Conservation (phyloP, 192 early-diverging fungal genomes). For the Coemansia sp. region DNA sequence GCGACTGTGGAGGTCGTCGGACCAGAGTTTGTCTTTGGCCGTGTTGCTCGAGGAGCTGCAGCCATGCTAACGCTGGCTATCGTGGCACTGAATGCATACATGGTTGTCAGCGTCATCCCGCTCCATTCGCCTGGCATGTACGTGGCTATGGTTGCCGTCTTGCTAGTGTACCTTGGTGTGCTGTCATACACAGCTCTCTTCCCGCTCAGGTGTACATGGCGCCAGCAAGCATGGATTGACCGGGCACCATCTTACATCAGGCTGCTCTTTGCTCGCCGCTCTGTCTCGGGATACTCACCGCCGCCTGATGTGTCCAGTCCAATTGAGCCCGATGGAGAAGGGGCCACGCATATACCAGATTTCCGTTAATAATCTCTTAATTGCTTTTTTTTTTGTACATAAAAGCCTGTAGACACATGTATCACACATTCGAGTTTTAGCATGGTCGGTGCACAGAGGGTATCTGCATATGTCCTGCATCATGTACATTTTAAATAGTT, state of each 20-base stretch:
- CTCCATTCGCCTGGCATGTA: slow-evolving; percentile 40
- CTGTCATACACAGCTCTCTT: slow-evolving; percentile 33
- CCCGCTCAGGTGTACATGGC: slow-evolving; percentile 36
- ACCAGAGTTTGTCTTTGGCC: slow-evolving; percentile 44
- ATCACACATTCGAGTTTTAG: not conserved
- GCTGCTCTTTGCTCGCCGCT: slow-evolving; percentile 39
- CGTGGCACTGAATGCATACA: slow-evolving; percentile 45
- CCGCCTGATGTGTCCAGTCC: not conserved
- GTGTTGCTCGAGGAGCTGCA: slow-evolving; percentile 11
- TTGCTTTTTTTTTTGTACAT: not conserved
- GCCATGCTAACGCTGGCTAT: slow-evolving; percentile 34
- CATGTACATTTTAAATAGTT: not conserved
- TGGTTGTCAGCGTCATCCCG: slow-evolving; percentile 49
- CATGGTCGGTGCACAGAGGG: not conserved
- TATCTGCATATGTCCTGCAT: not conserved
- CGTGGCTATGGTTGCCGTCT: slow-evolving; percentile 32
- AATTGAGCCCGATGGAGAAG: not conserved
- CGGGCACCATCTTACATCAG: slow-evolving; percentile 25
- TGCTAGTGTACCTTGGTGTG: slow-evolving; percentile 25
- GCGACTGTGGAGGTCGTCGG: slow-evolving; percentile 57
- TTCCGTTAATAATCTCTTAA: not conserved
- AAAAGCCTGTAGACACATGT: not conserved
- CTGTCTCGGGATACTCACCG: not conserved
- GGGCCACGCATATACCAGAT: not conserved
- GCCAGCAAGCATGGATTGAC: slow-evolving; percentile 24